Percentiles rank a stretch among this genome's conserved stretches.
Evolutionary conservation across 2,329 filamentous ascomycete species (phyloP).

Genomic region (Hymenotorrendiella dingleyae): DNA sequence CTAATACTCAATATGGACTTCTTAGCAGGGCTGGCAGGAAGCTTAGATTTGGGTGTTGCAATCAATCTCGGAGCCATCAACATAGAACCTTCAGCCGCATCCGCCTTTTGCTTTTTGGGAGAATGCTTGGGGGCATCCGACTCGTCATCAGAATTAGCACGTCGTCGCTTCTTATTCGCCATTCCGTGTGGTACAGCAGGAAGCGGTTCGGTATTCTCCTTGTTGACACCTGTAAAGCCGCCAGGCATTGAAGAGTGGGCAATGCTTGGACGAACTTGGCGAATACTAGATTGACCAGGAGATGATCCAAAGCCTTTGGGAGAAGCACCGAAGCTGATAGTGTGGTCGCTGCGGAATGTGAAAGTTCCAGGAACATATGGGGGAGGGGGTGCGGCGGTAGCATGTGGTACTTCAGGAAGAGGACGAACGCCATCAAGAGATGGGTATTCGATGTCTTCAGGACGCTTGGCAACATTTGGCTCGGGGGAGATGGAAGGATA

Average conservation of each 20-base stretch:
- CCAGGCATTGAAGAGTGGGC: conserved; percentile 46
- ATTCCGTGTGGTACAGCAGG: conserved; percentile 53
- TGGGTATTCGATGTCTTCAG: conserved; percentile 24
- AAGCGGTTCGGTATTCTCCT: conserved; percentile 45
- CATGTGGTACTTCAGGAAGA: conserved; percentile 19
- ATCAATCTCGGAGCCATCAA: conserved; percentile 29
- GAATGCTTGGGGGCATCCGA: conserved; percentile 44
- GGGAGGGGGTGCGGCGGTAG: conserved; percentile 12
- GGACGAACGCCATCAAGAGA: conserved; percentile 24
- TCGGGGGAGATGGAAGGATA: conserved; percentile 48
- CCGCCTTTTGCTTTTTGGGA: conserved; percentile 50
- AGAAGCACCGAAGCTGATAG: conserved; percentile 49
- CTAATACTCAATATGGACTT: conserved; percentile 47
- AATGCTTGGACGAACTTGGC: conserved; percentile 51
- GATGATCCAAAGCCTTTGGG: conserved; percentile 49
- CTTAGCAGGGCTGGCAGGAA: conserved; percentile 42
- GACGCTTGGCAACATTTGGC: conserved; percentile 7
- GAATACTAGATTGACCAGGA: conserved; percentile 54
- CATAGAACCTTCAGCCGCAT: conserved; percentile 24
- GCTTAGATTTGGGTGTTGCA: conserved; percentile 23
- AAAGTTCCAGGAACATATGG: conserved; percentile 50
- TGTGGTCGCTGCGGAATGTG: conserved; percentile 61
- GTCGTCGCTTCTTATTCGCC: conserved; percentile 59
- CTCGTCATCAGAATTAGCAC: conserved; percentile 52
- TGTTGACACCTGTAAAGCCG: conserved; percentile 48